Conservation (phyloP, 1,284 basidiomycete species). For the Somion occarium region DNA sequence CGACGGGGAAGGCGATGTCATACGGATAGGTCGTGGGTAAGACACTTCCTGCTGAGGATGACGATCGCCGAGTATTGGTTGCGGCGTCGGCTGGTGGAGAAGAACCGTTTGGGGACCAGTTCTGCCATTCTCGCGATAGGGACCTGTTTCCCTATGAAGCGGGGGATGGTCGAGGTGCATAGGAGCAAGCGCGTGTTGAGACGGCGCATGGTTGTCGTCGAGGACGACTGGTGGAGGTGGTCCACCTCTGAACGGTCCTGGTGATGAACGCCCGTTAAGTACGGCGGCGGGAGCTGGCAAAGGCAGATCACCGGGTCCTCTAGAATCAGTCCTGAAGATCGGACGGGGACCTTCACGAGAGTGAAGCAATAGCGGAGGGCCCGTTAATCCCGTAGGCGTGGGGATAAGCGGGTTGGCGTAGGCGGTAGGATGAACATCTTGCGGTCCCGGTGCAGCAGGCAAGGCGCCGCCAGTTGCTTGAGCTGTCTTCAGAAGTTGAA, state of each 20-base stretch:
- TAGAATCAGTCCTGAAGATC: conserved; percentile 60
- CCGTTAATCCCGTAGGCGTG: conserved; percentile 47
- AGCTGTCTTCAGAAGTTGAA: conserved; percentile 75
- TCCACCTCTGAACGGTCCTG: conserved; percentile 70
- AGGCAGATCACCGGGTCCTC: conserved; percentile 56
- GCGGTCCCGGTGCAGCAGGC: conserved; percentile 82
- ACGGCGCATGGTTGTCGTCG: conserved; percentile 62
- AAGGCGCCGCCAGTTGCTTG: conserved; percentile 77
- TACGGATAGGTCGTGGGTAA: conserved; percentile 41
- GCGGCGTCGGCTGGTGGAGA: conserved; percentile 63
- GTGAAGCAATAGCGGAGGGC: conserved; percentile 59
- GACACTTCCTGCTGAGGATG: conserved; percentile 46
- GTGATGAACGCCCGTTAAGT: conserved; percentile 40
- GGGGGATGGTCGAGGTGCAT: conserved; percentile 80
- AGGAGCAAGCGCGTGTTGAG: conserved; percentile 71
- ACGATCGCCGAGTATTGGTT: conserved; percentile 31
- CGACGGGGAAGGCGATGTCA: conserved; percentile 49
- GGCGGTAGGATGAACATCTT: conserved; percentile 93
- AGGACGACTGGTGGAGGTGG: conserved; percentile 74
- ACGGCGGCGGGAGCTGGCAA: conserved; percentile 51
- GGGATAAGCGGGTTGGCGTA: conserved; percentile 76
- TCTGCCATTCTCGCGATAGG: conserved; percentile 38
- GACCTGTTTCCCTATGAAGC: conserved; percentile 46
- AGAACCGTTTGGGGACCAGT: conserved; percentile 50
- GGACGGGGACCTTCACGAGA: conserved; percentile 42